Conservation (phyloP, 805 yeast genomes). For the Ogataea dorogensis region DNA sequence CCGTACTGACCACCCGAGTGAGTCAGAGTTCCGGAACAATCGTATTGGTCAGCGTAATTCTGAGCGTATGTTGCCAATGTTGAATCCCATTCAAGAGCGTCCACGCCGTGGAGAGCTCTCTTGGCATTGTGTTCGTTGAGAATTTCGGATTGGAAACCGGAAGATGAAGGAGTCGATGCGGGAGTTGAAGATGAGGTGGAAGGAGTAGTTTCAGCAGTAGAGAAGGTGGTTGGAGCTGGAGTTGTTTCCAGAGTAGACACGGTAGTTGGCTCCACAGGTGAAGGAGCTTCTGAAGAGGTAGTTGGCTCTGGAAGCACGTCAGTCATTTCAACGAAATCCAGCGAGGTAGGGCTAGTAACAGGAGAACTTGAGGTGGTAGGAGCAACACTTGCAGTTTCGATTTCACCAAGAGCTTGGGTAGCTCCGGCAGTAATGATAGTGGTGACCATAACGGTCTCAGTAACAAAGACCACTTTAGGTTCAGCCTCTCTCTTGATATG, state of each 20-base stretch:
- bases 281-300: not conserved
- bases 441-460: constrained; percentile 24
- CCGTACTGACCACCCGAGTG: constrained; percentile 72
- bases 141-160: constrained; percentile 36
- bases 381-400: constrained; percentile 6
- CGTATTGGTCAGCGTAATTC: constrained; percentile 51
- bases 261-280: not conserved
- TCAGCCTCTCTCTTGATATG: constrained; percentile 23
- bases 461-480: constrained; percentile 24
- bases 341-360: not conserved
- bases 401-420: constrained; percentile 19
- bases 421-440: constrained; percentile 24
- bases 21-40: constrained; percentile 57
- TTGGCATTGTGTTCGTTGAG: constrained; percentile 60
- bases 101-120: constrained; percentile 55
- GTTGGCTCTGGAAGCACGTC: constrained; percentile 8
- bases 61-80: constrained; percentile 55
- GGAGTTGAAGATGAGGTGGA: constrained; percentile 20
- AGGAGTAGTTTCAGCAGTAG: constrained; percentile 12
- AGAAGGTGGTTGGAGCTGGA: constrained; percentile 12
- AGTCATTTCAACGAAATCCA: constrained; percentile 1
- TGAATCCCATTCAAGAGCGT: constrained; percentile 54
- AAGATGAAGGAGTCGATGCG: constrained; percentile 18
- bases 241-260: not conserved
- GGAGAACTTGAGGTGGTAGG: constrained; percentile 10